Percentiles rank a stretch among this genome's conserved stretches.
These are phyloP conservation scores for Gloeopeniophorella convolvens DNA, from an alignment of 768 basidiomycete species.

Conservation along the genomic window DNA sequence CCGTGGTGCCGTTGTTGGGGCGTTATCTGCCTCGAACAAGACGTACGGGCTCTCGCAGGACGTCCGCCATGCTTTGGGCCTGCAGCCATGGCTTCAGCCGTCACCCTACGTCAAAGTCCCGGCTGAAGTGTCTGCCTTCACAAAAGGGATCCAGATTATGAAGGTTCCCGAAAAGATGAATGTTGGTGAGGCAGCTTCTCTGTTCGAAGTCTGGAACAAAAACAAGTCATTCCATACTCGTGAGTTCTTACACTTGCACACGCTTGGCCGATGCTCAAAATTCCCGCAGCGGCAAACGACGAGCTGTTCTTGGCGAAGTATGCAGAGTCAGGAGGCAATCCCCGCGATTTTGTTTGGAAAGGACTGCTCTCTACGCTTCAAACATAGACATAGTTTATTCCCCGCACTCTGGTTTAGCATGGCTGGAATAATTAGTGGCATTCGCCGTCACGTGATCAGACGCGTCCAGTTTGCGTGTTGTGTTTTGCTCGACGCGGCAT, in stretches of 20 bases:
- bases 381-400: conserved; percentile 6
- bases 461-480: too few species aligned
- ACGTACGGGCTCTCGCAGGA: conserved; percentile 54
- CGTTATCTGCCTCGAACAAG: conserved; percentile 57
- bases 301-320: conserved; percentile 76
- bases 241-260: conserved; percentile 27
- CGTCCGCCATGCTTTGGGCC: conserved; percentile 52
- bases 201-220: conserved; percentile 75
- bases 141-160: conserved; percentile 46
- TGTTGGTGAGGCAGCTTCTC: conserved; percentile 59
- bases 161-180: conserved; percentile 52
- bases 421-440: neutral
- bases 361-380: conserved; percentile 26
- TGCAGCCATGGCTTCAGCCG: conserved; percentile 36
- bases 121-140: conserved; percentile 42
- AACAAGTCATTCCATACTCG: conserved; percentile 48
- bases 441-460: conserved; percentile 12
- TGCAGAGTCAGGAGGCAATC: conserved; percentile 70
- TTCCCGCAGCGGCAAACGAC: conserved; percentile 41
- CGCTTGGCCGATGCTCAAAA: neutral
- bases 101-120: conserved; percentile 55
- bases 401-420: neutral
- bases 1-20: conserved; percentile 66
- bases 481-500: too few species aligned
- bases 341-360: conserved; percentile 61